phyloP scores from a whole-genome alignment of 176 grass and related monocot genomes.

The Aegilops bicornis region DNA sequence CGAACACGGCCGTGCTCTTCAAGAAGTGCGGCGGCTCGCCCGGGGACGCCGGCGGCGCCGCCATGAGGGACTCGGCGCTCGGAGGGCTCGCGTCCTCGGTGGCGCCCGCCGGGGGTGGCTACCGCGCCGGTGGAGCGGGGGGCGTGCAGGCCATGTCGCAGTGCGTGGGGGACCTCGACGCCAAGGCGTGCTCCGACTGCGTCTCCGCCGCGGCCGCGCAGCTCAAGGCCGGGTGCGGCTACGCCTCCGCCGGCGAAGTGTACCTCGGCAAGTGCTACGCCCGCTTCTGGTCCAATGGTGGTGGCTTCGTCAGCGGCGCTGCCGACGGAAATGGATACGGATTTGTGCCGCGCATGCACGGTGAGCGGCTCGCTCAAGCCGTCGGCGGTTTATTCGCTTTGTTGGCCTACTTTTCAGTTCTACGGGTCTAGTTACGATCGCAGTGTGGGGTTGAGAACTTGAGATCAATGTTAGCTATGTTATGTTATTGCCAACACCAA shows the following conservation, averaged over 20 bases:
- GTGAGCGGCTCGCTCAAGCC: not conserved
- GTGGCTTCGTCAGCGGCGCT: constrained; percentile 17
- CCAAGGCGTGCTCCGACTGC: constrained; percentile 65
- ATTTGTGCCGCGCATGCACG: not conserved
- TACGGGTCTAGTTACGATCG: constrained; percentile 2
- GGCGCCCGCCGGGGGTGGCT: constrained; percentile 48
- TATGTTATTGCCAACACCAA: not conserved
- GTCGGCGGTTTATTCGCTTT: constrained; percentile 23
- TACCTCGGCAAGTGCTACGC: constrained; percentile 97
- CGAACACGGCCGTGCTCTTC: constrained; percentile 66
- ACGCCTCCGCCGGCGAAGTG: constrained; percentile 55
- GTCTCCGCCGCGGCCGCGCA: constrained; percentile 57
- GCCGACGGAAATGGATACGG: not conserved
- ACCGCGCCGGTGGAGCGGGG: constrained; percentile 57
- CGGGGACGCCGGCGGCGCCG: constrained; percentile 38
- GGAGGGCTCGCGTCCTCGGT: constrained; percentile 44
- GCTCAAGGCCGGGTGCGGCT: constrained; percentile 68
- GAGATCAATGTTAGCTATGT: not conserved
- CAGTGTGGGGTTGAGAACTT: not conserved
- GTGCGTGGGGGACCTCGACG: constrained; percentile 82
- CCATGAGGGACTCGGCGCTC: constrained; percentile 75
- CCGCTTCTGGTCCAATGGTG: constrained; percentile 57
- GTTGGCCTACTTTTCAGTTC: constrained; percentile 17
- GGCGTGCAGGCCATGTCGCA: constrained; percentile 88
- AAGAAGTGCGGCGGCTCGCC: constrained; percentile 72